Percentiles rank a stretch among this genome's conserved stretches.
phyloP scores from a whole-genome alignment of 2,329 filamentous ascomycete species.

The Trichophyton mentagrophytes region DNA sequence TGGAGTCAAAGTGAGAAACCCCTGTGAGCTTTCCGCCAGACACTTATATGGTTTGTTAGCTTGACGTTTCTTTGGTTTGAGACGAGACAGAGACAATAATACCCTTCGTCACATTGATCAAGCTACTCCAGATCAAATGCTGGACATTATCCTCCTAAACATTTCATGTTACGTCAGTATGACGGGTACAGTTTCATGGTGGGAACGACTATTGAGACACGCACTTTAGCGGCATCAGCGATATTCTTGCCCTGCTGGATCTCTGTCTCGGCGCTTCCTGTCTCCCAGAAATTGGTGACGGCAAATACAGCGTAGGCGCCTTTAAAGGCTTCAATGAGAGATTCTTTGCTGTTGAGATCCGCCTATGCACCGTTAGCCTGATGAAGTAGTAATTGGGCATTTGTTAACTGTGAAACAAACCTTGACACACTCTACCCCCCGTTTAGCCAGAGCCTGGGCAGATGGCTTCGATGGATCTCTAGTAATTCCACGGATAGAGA shows the following conservation, averaged over 20 bases:
- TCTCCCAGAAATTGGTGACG: slow-evolving; percentile 36
- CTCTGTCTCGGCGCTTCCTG: slow-evolving; percentile 27
- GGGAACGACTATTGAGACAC: slow-evolving; percentile 19
- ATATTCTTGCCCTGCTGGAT: slow-evolving; percentile 26
- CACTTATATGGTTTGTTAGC: slow-evolving; percentile 16
- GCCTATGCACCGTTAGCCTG: slow-evolving; percentile 21
- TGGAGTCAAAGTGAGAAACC: slow-evolving; percentile 31
- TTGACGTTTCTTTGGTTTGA: background rate
- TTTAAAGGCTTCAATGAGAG: slow-evolving; percentile 27
- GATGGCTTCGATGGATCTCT: slow-evolving; percentile 30
- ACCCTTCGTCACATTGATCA: background rate
- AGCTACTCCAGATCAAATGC: slow-evolving; percentile 1
- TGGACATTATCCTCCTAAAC: background rate
- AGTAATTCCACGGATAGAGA: slow-evolving; percentile 39
- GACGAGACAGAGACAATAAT: background rate
- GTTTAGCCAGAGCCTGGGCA: slow-evolving; percentile 18
- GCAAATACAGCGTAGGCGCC: slow-evolving; percentile 35
- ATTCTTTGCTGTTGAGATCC: slow-evolving; percentile 29
- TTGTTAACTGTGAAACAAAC: slow-evolving; percentile 14
- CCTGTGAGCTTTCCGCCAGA: slow-evolving; percentile 25
- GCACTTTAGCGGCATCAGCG: slow-evolving; percentile 29
- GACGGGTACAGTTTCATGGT: background rate
- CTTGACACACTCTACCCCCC: slow-evolving; percentile 26
- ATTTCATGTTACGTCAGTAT: background rate
- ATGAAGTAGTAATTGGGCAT: slow-evolving; percentile 19